These are phyloP conservation scores for Rhynchospora tenuis DNA, from an alignment of 176 grass and related monocot genomes.

Conservation along the genomic window DNA sequence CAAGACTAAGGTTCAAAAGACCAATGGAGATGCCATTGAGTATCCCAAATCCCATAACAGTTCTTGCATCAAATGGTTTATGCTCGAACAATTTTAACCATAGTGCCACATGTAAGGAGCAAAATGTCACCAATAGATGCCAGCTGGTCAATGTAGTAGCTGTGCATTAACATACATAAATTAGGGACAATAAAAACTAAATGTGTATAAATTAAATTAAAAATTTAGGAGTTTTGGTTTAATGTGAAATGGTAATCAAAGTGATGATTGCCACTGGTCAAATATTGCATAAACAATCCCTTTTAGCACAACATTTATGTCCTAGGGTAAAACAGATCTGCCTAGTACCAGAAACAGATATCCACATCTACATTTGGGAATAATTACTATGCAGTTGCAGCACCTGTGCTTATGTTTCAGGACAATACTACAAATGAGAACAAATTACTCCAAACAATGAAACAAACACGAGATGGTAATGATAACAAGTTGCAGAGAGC, in stretches of 20 bases:
- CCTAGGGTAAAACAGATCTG: not conserved
- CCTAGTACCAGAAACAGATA: not conserved
- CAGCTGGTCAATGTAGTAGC: constrained; percentile 98
- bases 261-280: not conserved
- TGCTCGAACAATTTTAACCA: constrained; percentile 97
- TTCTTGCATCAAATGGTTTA: constrained; percentile 87
- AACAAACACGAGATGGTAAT: not conserved
- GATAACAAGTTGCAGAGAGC: not conserved
- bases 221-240: not conserved
- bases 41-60: constrained; percentile 92
- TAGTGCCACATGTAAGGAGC: constrained; percentile 93
- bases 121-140: constrained; percentile 98
- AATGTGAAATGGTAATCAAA: constrained; percentile 3
- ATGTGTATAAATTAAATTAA: not conserved
- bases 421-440: not conserved
- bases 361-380: not conserved
- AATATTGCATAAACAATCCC: not conserved
- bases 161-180: constrained; percentile 33
- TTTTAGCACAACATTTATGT: not conserved
- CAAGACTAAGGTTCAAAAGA: constrained; percentile 90
- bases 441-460: not conserved
- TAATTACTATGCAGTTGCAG: not conserved
- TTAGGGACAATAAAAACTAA: constrained; percentile 12
- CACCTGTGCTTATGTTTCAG: not conserved
- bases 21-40: constrained; percentile 99